These are phyloP conservation scores for Cenchrus americanus DNA, from an alignment of 176 grass and related monocot species.

Conservation along the genomic window DNA sequence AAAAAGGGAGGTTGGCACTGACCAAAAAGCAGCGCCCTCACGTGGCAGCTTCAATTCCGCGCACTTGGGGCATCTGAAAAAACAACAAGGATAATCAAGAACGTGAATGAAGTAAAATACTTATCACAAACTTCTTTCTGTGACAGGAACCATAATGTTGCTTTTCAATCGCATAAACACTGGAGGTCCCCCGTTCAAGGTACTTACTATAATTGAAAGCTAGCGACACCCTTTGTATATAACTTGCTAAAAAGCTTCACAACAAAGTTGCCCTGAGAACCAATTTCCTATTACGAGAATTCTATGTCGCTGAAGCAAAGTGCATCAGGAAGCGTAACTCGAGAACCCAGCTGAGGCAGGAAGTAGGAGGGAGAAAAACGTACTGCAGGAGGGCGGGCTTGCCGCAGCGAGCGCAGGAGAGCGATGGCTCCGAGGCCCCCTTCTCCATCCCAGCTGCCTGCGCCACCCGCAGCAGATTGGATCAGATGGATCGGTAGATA, in stretches of 20 bases:
- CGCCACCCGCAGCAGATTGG: background rate
- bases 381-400: slow-evolving; percentile 89
- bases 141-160: background rate
- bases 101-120: background rate
- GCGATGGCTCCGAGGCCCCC: slow-evolving; percentile 50
- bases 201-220: background rate
- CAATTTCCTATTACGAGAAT: background rate
- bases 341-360: background rate
- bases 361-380: background rate
- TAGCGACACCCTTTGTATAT: no score
- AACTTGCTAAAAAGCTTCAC: background rate
- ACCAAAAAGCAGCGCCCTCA: slow-evolving; percentile 91
- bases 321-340: background rate
- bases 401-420: slow-evolving; percentile 77
- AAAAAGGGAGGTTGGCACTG: slow-evolving; percentile 22
- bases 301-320: background rate
- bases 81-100: slow-evolving; percentile 15
- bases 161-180: background rate
- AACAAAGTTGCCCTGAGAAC: background rate
- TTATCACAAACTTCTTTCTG: background rate
- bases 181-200: background rate
- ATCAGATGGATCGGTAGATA: slow-evolving; percentile 22
- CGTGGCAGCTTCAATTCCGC: slow-evolving; percentile 76
- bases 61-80: slow-evolving; percentile 95
- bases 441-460: slow-evolving; percentile 65